Conservation (phyloP, 176 grass and related monocot species). For the Zoysia japonica region DNA sequence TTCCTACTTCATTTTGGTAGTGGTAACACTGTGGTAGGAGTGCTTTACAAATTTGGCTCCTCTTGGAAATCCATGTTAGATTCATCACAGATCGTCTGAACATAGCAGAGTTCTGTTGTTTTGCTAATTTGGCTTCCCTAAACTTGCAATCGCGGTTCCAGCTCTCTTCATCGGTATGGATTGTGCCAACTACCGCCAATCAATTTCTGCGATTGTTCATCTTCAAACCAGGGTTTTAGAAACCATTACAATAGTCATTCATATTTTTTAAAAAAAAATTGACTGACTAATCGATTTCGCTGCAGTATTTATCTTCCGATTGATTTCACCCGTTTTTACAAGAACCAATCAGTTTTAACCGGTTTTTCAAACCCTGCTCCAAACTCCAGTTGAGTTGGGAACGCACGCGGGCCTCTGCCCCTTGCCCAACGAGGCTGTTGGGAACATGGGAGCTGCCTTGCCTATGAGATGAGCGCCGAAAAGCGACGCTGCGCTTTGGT, state of each 20-base stretch:
- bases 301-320: too few relatives aligned
- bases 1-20: background rate
- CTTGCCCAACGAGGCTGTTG: background rate
- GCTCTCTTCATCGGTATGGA: too few relatives aligned
- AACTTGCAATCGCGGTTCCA: background rate
- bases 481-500: background rate
- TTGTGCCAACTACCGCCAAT: background rate
- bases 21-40: background rate
- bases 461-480: background rate
- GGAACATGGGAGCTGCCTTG: background rate
- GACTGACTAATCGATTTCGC: too few relatives aligned
- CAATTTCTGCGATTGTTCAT: background rate
- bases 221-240: too few relatives aligned
- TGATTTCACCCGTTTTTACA: too few relatives aligned
- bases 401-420: background rate
- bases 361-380: too few relatives aligned
- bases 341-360: too few relatives aligned
- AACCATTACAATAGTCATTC: too few relatives aligned
- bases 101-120: background rate
- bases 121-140: background rate
- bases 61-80: background rate
- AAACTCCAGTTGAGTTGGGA: too few relatives aligned
- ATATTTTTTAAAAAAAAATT: too few relatives aligned
- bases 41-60: background rate
- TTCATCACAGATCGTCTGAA: background rate